Base-by-base conservation (phyloP, 2,329 filamentous ascomycete species). In the Pseudocercospora cruenta region DNA sequence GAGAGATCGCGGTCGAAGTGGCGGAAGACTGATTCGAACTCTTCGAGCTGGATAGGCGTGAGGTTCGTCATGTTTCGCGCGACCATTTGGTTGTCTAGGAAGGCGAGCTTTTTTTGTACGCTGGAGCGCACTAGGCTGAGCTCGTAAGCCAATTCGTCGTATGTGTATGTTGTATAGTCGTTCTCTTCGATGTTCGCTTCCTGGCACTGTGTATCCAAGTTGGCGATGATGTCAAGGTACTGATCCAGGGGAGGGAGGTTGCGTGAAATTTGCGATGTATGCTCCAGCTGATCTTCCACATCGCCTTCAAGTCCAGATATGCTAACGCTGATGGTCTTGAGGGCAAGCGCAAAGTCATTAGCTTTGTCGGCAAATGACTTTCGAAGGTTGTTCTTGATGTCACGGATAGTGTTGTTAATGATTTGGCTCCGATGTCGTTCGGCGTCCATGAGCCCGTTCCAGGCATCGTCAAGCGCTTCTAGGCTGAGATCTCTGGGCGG, bases 141-240 rank as follows among this genome's bases (percentile, higher is more conserved):
- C 80, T 99, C 95, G 81, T 99, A 99, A 67, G 89, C 89, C 49
- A 99, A 86, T 80, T 99, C 95, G 77, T 99, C 95, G 78, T 98
- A 95, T 9, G 94, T 97, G 81, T 98, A 98, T 8, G 94, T 98
- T n/a, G 95, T 99, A 79, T 95, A 98, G 82, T 99, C 95, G 79
- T 99, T 99, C 76, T 99, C 95, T 80, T 99, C 95, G 70, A 99
- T 97, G 78, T 99, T 98, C 68, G 95, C 95, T 82, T 98, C 94
- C 67, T 90, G 87, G 78, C 95, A 99, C 80, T 97, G 93, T 69
- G 88, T 88, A 75, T 97, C 94, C 57, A 98, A 86, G 10, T 88
- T 88, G 14, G 89, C 91, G 76, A 99, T 97, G 69, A 93, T 91
- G 69, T 92, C 89, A 47, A 99, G 86, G 77, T 96, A 99, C 67